Evolutionary conservation across 345 rosid genomes (phyloP).

Genomic region (Gossypium mustelinum): DNA sequence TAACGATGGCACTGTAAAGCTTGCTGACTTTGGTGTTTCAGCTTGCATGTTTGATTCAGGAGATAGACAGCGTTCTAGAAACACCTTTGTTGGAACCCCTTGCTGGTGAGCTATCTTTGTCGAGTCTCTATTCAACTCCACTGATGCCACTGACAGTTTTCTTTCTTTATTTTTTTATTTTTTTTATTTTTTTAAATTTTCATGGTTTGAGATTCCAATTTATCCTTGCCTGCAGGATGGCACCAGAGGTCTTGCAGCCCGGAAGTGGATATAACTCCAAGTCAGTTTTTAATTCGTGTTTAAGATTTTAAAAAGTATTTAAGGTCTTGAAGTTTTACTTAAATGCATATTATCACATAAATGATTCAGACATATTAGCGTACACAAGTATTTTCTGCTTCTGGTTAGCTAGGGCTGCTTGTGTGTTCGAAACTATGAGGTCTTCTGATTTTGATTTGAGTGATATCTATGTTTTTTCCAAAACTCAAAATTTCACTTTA

Average conservation of each 20-base stretch:
- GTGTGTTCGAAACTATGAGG: not conserved
- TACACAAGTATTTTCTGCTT: constrained; percentile 3
- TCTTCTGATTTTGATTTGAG: constrained; percentile 5
- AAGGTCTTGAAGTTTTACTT: not conserved
- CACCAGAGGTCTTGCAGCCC: constrained; percentile 98
- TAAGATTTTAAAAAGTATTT: not conserved
- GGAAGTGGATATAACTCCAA: constrained; percentile 97
- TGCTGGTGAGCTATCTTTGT: constrained; percentile 65
- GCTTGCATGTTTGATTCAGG: constrained; percentile 98
- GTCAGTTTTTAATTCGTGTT: constrained; percentile 41
- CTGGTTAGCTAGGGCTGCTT: not conserved
- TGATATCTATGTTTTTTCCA: not conserved
- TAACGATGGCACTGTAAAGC: constrained; percentile 74
- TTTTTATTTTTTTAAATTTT: not conserved
- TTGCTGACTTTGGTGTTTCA: constrained; percentile 98
- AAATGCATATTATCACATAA: not conserved
- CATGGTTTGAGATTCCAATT: constrained; percentile 1
- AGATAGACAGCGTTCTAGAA: constrained; percentile 92
- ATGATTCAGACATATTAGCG: not conserved
- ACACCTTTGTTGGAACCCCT: constrained; percentile 98
- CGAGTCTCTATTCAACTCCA: not conserved
- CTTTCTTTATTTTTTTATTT: not conserved
- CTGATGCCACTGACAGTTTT: not conserved
- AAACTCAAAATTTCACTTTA: not conserved
- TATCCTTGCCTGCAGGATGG: constrained; percentile 71